Evolutionary conservation across 257 asterid genomes (phyloP).

Genomic region (Lithospermum erythrorhizon): DNA sequence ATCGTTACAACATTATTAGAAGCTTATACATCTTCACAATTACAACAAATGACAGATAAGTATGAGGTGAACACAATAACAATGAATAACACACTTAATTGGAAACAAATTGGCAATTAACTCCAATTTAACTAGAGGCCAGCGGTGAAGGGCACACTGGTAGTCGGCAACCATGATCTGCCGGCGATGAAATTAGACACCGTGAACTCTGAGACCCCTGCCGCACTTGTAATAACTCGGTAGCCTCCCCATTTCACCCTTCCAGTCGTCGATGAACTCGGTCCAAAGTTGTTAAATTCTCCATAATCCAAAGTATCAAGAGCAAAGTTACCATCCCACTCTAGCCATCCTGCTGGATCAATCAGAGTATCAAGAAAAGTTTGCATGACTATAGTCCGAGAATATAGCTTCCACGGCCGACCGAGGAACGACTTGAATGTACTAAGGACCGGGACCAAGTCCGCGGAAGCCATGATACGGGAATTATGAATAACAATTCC

Average conservation of each 20-base stretch:
- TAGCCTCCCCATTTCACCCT: constrained; percentile 53
- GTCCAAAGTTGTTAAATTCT: constrained; percentile 48
- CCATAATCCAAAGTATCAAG: constrained; percentile 49
- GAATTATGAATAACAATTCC: constrained; percentile 54
- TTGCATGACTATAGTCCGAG: constrained; percentile 47
- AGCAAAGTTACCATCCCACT: constrained; percentile 53
- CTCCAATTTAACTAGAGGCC: constrained; percentile 24
- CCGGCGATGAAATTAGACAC: constrained; percentile 36
- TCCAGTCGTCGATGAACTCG: constrained; percentile 37
- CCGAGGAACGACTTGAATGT: constrained; percentile 36
- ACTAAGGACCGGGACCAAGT: constrained; percentile 26
- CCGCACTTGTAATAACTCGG: constrained; percentile 32
- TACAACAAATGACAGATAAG: no score
- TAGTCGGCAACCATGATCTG: constrained; percentile 49
- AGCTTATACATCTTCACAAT: no score
- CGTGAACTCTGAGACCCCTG: constrained; percentile 41
- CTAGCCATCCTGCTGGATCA: constrained; percentile 61
- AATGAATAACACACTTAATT: no score
- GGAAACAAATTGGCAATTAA: no score
- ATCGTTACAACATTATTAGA: no score
- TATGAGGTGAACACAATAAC: no score
- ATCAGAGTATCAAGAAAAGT: constrained; percentile 28
- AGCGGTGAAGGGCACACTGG: constrained; percentile 46
- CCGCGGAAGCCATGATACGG: constrained; percentile 37
- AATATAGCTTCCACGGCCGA: constrained; percentile 60